Evolutionary conservation across 805 yeast genomes (phyloP).

Genomic region (Saitoella complicata): DNA sequence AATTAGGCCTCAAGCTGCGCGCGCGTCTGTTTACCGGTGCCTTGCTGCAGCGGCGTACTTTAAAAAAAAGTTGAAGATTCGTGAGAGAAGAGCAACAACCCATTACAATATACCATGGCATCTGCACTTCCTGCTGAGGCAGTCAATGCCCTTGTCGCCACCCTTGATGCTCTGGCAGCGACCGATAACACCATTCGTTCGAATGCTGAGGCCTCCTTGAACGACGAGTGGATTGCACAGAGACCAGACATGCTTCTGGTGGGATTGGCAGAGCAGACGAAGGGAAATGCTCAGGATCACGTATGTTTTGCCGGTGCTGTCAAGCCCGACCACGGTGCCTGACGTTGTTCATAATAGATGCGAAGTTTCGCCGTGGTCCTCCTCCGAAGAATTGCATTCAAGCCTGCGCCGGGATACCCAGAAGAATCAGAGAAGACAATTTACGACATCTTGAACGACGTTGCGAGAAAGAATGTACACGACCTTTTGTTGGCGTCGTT

Average conservation of each 20-base stretch:
- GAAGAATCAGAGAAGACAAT: conserved; percentile 44
- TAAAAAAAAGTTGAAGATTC: too few species aligned
- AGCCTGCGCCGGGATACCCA: conserved; percentile 41
- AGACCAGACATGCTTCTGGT: conserved; percentile 55
- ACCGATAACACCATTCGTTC: conserved; percentile 62
- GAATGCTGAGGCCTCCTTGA: conserved; percentile 58
- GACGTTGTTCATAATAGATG: conserved; percentile 9
- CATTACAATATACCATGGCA: too few species aligned
- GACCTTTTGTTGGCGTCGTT: conserved; percentile 58
- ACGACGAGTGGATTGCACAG: conserved; percentile 59
- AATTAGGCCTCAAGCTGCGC: too few species aligned
- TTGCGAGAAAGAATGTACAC: conserved; percentile 47
- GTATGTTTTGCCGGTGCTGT: conserved; percentile 2
- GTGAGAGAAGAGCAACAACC: too few species aligned
- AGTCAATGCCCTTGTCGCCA: conserved; percentile 34
- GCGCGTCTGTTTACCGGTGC: too few species aligned
- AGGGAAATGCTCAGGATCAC: neutral
- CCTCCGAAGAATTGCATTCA: conserved; percentile 63
- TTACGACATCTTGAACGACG: conserved; percentile 48
- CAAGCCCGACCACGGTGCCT: neutral
- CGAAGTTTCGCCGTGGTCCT: conserved; percentile 70
- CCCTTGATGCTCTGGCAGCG: conserved; percentile 57
- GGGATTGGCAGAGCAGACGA: conserved; percentile 67
- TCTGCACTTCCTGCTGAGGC: conserved; percentile 40
- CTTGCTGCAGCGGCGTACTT: too few species aligned